A percentile compares a stretch with the other conserved stretches of the same genome.
Evolutionary conservation across 192 early-diverging fungal species (phyloP).

Genomic region (Umbelopsis sp.): DNA sequence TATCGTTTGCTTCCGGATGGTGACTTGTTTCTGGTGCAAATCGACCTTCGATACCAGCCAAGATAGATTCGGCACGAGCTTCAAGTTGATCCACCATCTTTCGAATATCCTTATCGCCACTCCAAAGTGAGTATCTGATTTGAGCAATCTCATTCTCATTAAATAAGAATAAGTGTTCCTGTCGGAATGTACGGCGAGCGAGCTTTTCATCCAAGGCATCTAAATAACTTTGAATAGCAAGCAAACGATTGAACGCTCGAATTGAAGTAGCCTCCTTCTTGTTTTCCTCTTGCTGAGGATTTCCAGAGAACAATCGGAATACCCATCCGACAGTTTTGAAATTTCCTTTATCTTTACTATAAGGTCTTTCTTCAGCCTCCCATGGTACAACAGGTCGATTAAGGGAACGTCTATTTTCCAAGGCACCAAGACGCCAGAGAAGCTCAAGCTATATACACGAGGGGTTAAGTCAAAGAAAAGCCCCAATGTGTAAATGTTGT

Average conservation of each 20-base stretch:
- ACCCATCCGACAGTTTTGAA: constrained; percentile 62
- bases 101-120: constrained; percentile 45
- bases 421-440: constrained; percentile 57
- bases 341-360: constrained; percentile 47
- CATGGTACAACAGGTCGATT: constrained; percentile 57
- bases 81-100: constrained; percentile 41
- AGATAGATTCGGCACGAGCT: constrained; percentile 26
- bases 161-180: constrained; percentile 49
- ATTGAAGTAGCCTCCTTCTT: constrained; percentile 57
- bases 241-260: constrained; percentile 59
- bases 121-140: constrained; percentile 55
- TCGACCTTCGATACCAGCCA: not conserved
- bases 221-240: constrained; percentile 62
- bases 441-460: constrained; percentile 48
- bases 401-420: constrained; percentile 44
- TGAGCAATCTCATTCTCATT: constrained; percentile 49
- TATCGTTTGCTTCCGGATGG: not conserved
- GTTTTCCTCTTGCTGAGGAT: constrained; percentile 59
- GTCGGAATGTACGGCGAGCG: constrained; percentile 49
- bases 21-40: constrained; percentile 14
- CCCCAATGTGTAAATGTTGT: not conserved
- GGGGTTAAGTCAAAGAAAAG: not conserved
- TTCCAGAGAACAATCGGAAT: constrained; percentile 61
- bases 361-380: constrained; percentile 52
- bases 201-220: constrained; percentile 61